Percentiles rank a stretch among this genome's conserved stretches.
These are phyloP conservation scores for Acacia concinna DNA, from an alignment of 331 rosid species.

Conservation along the genomic window DNA sequence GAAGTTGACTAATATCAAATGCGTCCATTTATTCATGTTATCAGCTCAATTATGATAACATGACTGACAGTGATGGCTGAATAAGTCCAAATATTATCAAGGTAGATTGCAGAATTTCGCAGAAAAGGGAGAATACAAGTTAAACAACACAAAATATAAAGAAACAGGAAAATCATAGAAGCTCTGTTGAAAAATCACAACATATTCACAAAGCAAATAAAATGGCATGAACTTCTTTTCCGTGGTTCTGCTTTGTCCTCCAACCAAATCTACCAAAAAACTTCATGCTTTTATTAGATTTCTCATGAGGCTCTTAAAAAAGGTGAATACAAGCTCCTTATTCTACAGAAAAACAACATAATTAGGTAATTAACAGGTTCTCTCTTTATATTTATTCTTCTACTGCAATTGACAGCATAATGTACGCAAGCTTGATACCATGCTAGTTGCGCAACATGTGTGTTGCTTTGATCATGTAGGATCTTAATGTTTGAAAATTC, in stretches of 20 bases:
- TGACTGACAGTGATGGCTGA: not conserved
- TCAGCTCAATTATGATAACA: not conserved
- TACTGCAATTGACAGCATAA: not conserved
- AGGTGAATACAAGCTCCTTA: not conserved
- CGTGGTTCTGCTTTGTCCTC: not conserved
- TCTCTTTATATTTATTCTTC: not conserved
- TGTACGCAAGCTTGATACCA: not conserved
- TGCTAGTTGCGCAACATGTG: not conserved
- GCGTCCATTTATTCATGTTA: not conserved
- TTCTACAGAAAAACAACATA: not conserved
- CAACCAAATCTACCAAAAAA: not conserved
- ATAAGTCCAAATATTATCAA: slow-evolving; percentile 4
- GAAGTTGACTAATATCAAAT: not conserved
- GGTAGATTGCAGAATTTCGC: not conserved
- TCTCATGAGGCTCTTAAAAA: not conserved
- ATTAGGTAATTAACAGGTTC: not conserved
- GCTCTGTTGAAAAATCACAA: not conserved
- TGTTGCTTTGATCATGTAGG: not conserved
- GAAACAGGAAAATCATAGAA: not conserved
- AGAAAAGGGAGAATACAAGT: not conserved
- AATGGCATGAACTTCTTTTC: not conserved
- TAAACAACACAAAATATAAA: not conserved
- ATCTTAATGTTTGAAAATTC: not conserved
- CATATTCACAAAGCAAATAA: not conserved
- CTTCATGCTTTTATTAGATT: not conserved